phyloP scores from a whole-genome alignment of 1,139 yeast species.

The Blastobotrys indianensis region DNA sequence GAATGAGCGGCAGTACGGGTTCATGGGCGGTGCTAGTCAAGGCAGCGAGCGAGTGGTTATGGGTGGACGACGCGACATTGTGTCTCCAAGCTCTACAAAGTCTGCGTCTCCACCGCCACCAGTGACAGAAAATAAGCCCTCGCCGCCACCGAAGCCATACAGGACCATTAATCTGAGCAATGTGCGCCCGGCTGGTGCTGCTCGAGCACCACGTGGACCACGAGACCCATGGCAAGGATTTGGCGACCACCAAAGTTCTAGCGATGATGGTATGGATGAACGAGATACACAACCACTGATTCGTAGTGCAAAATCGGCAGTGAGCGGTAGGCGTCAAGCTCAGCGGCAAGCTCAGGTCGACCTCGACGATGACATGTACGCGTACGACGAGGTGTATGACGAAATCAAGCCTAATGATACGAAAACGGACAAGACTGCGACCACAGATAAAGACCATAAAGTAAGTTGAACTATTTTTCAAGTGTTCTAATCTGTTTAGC shows the following conservation, averaged over 20 bases:
- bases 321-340: no score
- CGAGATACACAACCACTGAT: slow-evolving; percentile 6
- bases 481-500: neutral
- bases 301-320: slow-evolving; percentile 1
- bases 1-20: slow-evolving; percentile 57
- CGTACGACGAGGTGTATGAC: slow-evolving; percentile 38
- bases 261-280: slow-evolving; percentile 6
- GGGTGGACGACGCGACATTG: slow-evolving; percentile 45
- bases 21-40: slow-evolving; percentile 51
- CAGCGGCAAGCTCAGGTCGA: no score
- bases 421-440: neutral
- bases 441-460: neutral
- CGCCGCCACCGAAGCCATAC: slow-evolving; percentile 10
- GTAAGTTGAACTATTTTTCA: neutral
- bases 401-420: slow-evolving; percentile 27
- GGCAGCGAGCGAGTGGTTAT: slow-evolving; percentile 46
- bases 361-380: slow-evolving; percentile 21
- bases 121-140: neutral
- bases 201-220: slow-evolving; percentile 1
- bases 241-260: slow-evolving; percentile 5
- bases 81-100: slow-evolving; percentile 18
- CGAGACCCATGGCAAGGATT: neutral
- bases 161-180: slow-evolving; percentile 6
- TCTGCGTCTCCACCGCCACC: slow-evolving; percentile 6
- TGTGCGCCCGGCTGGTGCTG: slow-evolving; percentile 1